These are phyloP conservation scores for Hondaea fermentalgiana DNA, from an alignment of 108 stramenopile species.

Conservation along the genomic window DNA sequence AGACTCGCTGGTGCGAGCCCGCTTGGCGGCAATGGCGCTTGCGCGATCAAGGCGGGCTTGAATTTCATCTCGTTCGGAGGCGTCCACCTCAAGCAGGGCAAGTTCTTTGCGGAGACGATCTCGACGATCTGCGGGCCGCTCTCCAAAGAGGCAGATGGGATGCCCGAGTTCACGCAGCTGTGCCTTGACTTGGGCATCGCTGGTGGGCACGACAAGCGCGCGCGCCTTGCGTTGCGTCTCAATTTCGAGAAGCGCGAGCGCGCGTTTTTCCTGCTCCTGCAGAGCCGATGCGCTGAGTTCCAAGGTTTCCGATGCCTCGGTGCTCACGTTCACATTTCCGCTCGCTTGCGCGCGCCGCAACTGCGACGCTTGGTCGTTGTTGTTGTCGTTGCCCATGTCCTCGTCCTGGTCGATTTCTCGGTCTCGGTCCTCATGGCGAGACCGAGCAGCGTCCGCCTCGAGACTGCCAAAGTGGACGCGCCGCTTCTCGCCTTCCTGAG, in stretches of 20 bases:
- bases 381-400: background rate
- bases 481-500: background rate
- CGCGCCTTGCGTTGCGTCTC: background rate
- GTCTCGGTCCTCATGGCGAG: no score
- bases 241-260: background rate
- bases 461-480: background rate
- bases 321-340: background rate
- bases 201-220: background rate
- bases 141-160: constrained; percentile 25
- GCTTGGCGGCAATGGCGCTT: background rate
- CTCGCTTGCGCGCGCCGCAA: background rate
- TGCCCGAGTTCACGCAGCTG: constrained; percentile 19
- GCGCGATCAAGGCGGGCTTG: background rate
- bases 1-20: constrained; percentile 2
- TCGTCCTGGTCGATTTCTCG: background rate
- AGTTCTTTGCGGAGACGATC: constrained; percentile 13
- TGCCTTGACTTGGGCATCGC: background rate
- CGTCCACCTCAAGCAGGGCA: background rate
- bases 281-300: background rate
- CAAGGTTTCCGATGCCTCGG: background rate
- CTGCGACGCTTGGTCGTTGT: background rate
- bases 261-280: background rate
- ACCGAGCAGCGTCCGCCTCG: background rate
- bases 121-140: constrained; percentile 27
- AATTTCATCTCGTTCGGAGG: background rate